phyloP scores from a whole-genome alignment of 2,329 filamentous ascomycete species.

The Aphanoascus verrucosus region DNA sequence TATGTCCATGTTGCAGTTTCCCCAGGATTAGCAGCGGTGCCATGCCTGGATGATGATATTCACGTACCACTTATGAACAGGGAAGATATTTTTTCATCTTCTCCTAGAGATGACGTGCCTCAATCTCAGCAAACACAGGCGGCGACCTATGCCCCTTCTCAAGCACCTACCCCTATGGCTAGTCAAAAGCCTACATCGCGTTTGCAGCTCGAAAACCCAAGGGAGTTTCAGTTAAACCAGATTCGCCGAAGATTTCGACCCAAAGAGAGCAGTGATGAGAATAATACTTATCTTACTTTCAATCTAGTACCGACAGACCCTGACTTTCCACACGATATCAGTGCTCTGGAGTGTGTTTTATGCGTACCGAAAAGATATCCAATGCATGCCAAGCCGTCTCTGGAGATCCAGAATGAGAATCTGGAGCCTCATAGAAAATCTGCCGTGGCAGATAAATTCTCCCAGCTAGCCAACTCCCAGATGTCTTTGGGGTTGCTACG shows the following conservation, averaged over 20 bases:
- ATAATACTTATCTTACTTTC: constrained; percentile 51
- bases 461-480: constrained; percentile 47
- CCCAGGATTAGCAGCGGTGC: constrained; percentile 8
- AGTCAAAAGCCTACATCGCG: constrained; percentile 46
- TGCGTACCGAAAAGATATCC: constrained; percentile 57
- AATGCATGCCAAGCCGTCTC: constrained; percentile 39
- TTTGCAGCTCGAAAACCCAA: constrained; percentile 55
- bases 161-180: background rate
- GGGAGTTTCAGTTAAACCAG: constrained; percentile 65
- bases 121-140: background rate
- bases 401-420: constrained; percentile 57
- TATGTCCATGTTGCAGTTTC: constrained; percentile 37
- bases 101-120: background rate
- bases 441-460: constrained; percentile 67
- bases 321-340: constrained; percentile 70
- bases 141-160: background rate
- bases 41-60: constrained; percentile 1
- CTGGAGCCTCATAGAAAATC: constrained; percentile 62
- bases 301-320: constrained; percentile 64
- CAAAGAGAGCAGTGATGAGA: constrained; percentile 36
- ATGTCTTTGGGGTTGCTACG: constrained; percentile 49
- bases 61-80: constrained; percentile 7
- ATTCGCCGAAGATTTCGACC: constrained; percentile 55
- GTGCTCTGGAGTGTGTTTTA: constrained; percentile 56
- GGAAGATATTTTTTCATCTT: background rate